Evolutionary conservation across 805 yeast species (phyloP), one percentile per base, ranked within the genome.

Genomic region (Helenozyma baotianmanensis): DNA sequence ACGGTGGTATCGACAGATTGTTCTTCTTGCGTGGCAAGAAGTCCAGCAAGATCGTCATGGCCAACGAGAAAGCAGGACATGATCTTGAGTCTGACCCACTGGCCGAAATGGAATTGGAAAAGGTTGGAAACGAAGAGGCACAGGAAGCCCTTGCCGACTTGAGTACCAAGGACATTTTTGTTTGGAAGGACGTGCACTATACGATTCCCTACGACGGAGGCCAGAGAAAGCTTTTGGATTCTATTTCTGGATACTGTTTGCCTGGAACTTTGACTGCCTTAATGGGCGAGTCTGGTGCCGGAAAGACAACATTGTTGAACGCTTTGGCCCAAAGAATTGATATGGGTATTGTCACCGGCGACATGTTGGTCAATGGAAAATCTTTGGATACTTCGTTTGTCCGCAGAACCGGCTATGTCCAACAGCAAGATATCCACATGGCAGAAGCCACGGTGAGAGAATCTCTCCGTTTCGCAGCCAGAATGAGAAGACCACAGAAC

Each of bases 201-300:
- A 68, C 65, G 22, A 73, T 81, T 43, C 74, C 75, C 4, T 64
- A 67, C 48, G 66, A 63, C 10, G 70, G 70, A 13, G 43, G 43
- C 9, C 53, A 60, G 14, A 50, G 71, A 21, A 58, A 58, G 33
- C 56, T 50, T 62, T 66, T 45, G 54, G 59, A 51, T 16, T 36
- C 43, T 17, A 53, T 60, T 4, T 53, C 56, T 30, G 65, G 65
- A 1, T 59, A 39, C 42, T 53, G 59, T 33, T 43, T 49, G 22
- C 80, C 82, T 2, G 82, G 81, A 27, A 64, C 71, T 6, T 53
- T 75, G 48, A 76, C 80, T 14, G 81, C 82, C 9, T 53, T 75
- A 18, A 73, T 75, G 78, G 80, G 80, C 44, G 78, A 74, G 29
- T 73, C 80, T n/a, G 80, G 80, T 51, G 79, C 79, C 18, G 80